A percentile compares a stretch with the other conserved stretches of the same genome.
Conservation (phyloP, 2,329 filamentous ascomycete genomes). For the Mollisia scopiformis region DNA sequence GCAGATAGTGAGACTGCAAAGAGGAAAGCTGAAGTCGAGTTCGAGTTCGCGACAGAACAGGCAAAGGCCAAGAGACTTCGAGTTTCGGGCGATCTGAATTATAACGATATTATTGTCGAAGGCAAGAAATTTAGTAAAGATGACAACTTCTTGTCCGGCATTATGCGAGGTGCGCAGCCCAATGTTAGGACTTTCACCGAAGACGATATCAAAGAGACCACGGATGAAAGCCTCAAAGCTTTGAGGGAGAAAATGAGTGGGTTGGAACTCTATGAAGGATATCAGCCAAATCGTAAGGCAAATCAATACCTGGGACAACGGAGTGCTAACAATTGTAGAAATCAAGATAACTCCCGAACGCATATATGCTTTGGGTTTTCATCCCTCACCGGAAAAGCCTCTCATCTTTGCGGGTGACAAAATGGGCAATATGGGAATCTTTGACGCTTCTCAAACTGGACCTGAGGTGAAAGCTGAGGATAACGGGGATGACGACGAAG, state of each 20-base stretch:
- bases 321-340: conserved; percentile 48
- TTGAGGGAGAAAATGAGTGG: conserved; percentile 77
- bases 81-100: conserved; percentile 68
- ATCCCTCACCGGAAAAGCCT: conserved; percentile 83
- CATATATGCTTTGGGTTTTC: conserved; percentile 85
- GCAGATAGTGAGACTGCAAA: conserved; percentile 64
- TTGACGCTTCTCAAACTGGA: conserved; percentile 79
- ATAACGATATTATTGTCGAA: conserved; percentile 78
- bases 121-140: conserved; percentile 76
- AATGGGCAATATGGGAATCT: conserved; percentile 85
- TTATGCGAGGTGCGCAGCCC: conserved; percentile 73
- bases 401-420: conserved; percentile 95
- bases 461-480: conserved; percentile 56
- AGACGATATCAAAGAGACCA: conserved; percentile 80
- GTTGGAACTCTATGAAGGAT: conserved; percentile 80
- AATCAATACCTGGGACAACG: background rate
- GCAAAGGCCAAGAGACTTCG: conserved; percentile 65
- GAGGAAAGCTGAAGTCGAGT: conserved; percentile 68
- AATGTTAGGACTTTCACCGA: conserved; percentile 84
- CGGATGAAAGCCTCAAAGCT: conserved; percentile 73
- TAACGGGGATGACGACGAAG: conserved; percentile 68
- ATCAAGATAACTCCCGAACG: conserved; percentile 91
- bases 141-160: conserved; percentile 65
- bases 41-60: conserved; percentile 56
- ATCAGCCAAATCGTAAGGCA: conserved; percentile 73